phyloP scores from a whole-genome alignment of 805 yeast genomes.

The Lachancea quebecensis region DNA sequence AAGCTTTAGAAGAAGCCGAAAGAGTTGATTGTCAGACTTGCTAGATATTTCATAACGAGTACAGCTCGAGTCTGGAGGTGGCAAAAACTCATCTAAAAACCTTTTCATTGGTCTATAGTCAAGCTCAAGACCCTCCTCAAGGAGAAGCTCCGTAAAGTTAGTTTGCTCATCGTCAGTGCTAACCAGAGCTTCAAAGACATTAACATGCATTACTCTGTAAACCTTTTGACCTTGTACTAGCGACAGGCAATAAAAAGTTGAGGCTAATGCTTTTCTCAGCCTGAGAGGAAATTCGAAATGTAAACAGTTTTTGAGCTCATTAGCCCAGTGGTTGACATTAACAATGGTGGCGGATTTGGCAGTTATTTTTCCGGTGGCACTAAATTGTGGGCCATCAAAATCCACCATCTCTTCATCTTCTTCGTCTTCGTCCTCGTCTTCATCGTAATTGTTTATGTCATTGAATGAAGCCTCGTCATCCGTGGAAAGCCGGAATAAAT shows the following conservation, averaged over 20 bases:
- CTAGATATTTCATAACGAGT: constrained; percentile 33
- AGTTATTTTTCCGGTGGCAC: constrained; percentile 50
- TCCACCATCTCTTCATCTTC: constrained; percentile 27
- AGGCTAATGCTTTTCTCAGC: constrained; percentile 53
- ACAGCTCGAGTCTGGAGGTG: constrained; percentile 43
- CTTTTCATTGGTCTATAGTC: constrained; percentile 33
- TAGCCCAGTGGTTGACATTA: constrained; percentile 77
- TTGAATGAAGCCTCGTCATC: constrained; percentile 32
- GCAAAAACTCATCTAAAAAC: constrained; percentile 33
- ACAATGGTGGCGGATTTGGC: constrained; percentile 68
- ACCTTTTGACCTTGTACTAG: constrained; percentile 66
- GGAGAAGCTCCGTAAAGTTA: constrained; percentile 28
- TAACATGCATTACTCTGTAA: constrained; percentile 52
- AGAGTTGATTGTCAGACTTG: constrained; percentile 40
- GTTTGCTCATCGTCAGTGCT: constrained; percentile 31
- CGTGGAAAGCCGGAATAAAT: constrained; percentile 33
- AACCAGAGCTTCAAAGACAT: constrained; percentile 53
- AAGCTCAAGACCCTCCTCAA: constrained; percentile 27
- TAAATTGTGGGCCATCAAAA: constrained; percentile 32
- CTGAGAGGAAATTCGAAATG: constrained; percentile 68
- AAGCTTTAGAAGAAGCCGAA: constrained; percentile 42
- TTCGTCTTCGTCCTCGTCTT: constrained; percentile 37
- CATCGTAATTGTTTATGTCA: constrained; percentile 34
- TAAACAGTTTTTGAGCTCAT: constrained; percentile 72
- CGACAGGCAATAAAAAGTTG: constrained; percentile 64